Evolutionary conservation across 768 basidiomycete genomes (phyloP).

Genomic region (Dictyophora rubrovolvata): DNA sequence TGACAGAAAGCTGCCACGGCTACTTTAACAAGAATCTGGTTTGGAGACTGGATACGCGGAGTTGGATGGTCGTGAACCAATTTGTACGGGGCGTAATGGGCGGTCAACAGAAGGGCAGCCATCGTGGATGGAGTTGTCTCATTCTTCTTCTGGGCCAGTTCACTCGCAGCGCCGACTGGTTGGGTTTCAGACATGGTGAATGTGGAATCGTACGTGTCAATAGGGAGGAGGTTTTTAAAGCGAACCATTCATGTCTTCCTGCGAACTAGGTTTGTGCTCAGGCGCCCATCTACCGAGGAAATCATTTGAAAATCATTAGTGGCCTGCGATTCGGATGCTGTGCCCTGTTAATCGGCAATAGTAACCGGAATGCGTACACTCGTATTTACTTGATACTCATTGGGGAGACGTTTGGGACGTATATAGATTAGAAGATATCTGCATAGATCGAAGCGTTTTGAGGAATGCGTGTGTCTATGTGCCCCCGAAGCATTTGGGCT

Average conservation of each 20-base stretch:
- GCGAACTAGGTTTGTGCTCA: too few relatives aligned
- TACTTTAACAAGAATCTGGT: slow-evolving; percentile 1
- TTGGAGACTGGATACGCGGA: background rate
- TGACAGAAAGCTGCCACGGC: slow-evolving; percentile 3
- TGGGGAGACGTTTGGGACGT: too few relatives aligned
- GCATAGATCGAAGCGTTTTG: too few relatives aligned
- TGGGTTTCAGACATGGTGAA: background rate
- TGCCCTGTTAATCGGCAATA: too few relatives aligned
- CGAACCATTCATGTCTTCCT: background rate
- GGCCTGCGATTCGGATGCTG: too few relatives aligned
- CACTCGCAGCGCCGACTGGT: background rate
- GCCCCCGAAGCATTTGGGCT: too few relatives aligned
- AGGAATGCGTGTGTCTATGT: too few relatives aligned
- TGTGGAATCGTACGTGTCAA: background rate
- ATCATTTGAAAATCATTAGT: too few relatives aligned
- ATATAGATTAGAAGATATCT: too few relatives aligned
- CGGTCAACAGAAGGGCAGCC: background rate
- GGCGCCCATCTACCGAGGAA: too few relatives aligned
- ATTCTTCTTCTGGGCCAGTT: background rate
- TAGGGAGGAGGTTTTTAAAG: background rate
- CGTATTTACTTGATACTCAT: too few relatives aligned
- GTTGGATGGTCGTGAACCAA: background rate
- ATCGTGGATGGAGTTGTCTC: background rate
- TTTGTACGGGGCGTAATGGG: background rate
- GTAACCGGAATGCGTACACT: too few relatives aligned